phyloP scores from a whole-genome alignment of 148 eudicot species.

The Amaranthus hypochondriacus region DNA sequence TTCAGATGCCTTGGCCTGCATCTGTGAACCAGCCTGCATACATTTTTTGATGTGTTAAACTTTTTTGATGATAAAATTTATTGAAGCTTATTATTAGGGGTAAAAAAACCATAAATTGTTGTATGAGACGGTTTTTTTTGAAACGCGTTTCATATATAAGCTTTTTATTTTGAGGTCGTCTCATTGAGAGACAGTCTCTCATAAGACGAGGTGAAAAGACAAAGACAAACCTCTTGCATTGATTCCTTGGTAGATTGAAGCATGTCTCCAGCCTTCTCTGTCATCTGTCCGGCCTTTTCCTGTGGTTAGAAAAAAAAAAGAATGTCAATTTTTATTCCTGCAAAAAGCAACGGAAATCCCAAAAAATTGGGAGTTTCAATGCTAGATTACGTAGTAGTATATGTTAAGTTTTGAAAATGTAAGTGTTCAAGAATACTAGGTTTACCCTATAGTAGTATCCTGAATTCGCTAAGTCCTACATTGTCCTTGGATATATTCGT shows the following conservation, averaged over 20 bases:
- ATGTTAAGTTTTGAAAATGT: too few species aligned
- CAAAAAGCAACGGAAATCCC: too few species aligned
- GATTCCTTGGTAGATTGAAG: conserved; percentile 38
- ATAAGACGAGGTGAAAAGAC: not conserved
- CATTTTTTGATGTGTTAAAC: not conserved
- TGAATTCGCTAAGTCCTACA: too few species aligned
- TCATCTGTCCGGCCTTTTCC: conserved; percentile 34
- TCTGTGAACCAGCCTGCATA: conserved; percentile 42
- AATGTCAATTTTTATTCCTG: not conserved
- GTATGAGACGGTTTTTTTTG: too few species aligned
- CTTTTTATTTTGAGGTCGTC: too few species aligned
- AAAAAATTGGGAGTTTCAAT: too few species aligned
- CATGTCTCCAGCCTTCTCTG: conserved; percentile 35
- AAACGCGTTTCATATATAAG: too few species aligned
- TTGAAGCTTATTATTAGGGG: not conserved
- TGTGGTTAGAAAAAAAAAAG: not conserved
- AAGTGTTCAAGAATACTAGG: too few species aligned
- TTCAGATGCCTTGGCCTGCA: conserved; percentile 38
- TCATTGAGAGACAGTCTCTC: not conserved
- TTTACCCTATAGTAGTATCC: too few species aligned
- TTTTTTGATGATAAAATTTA: not conserved
- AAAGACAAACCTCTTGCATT: conserved; percentile 28
- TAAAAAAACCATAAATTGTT: too few species aligned
- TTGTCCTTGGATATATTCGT: too few species aligned
- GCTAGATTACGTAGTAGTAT: too few species aligned